Evolutionary conservation across 176 grass and related monocot species (phyloP).

Genomic region (Zoysia pacifica): DNA sequence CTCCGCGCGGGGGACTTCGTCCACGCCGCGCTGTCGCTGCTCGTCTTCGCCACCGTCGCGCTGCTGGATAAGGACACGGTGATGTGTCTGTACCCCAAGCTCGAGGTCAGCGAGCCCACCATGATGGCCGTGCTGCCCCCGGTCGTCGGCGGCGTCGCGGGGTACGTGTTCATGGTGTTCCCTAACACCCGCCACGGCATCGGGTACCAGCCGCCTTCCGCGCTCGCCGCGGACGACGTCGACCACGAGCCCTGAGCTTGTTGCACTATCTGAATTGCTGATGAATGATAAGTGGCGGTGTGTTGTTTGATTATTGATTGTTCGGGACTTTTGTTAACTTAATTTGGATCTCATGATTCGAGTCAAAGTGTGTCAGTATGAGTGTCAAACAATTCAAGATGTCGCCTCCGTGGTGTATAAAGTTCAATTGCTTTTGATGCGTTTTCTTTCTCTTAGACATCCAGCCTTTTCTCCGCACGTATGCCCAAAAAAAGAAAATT

Average conservation of each 20-base stretch:
- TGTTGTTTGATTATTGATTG: too few relatives aligned
- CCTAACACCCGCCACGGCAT: conserved; percentile 71
- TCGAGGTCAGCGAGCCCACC: conserved; percentile 50
- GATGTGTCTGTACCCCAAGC: conserved; percentile 56
- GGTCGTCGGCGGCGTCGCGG: conserved; percentile 57
- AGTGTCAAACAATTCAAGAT: too few relatives aligned
- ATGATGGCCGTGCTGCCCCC: conserved; percentile 64
- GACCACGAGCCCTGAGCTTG: conserved; percentile 32
- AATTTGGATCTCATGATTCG: too few relatives aligned
- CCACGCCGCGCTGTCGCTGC: conserved; percentile 55
- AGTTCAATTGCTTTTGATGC: too few relatives aligned
- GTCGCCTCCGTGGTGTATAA: too few relatives aligned
- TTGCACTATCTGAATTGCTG: too few relatives aligned
- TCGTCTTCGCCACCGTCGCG: conserved; percentile 67
- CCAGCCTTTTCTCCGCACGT: too few relatives aligned
- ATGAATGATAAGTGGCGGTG: too few relatives aligned
- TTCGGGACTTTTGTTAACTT: too few relatives aligned
- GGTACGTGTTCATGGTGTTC: conserved; percentile 66
- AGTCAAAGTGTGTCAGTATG: too few relatives aligned
- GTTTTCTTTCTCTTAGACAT: too few relatives aligned
- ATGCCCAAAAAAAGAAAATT: too few relatives aligned
- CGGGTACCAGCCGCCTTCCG: conserved; percentile 56
- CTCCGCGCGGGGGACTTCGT: conserved; percentile 64
- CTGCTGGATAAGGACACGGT: conserved; percentile 67
- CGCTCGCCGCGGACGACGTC: conserved; percentile 31